Base-by-base conservation (phyloP, 352 stramenopile genomes). In the Phytophthora litchii region DNA sequence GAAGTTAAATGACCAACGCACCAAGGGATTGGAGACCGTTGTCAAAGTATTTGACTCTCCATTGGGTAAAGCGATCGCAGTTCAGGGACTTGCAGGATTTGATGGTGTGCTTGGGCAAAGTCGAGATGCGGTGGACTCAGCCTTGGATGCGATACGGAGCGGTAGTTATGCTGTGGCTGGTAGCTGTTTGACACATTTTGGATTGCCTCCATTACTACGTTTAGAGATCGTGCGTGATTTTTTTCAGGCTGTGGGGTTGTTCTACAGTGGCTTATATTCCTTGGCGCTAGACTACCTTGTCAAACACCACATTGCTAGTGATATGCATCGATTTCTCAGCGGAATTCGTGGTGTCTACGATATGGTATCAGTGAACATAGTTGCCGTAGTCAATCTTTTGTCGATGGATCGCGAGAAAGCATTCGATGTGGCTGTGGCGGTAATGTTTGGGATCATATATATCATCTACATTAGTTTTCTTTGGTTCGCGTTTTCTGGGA, bases 171-270 rank as follows among this genome's bases (percentile, higher is more conserved):
- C 66, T 14, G 54, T 49, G 1, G 11, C 44, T 51, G n/a, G 35
- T 44, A n/a, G 50, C 32, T 74, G 47, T 34, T 29, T 74, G 10
- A 42, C 54, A 12, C 46, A 41, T 29, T 68, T 31, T 14, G 62
- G 62, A 7, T 20, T 80, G 12, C 74, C 74, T 13, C 65, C 71
- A 7, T 37, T 83, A 13, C 46, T 80, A 20, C 68, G 74, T 9
- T 41, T 84, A 7, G 74, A 79, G 20, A 84, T 84, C 16, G 41
- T 66, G 20, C 71, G 74, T 3, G 74, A 84, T 17, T 84, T 81
- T 36, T 66, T 67, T n/a, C 74, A 84, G 44, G 78, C 69, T 0
- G 53, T 72, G 3, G 71, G 69, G 13, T 54, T 84, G 9, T 79
- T 84, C 35, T 79, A 81, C 60, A 63, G 59, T 12, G 67, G 69